A percentile compares a stretch with the other conserved stretches of the same genome.
phyloP scores from a whole-genome alignment of 2,329 filamentous ascomycete species.

The Myriangium duriaei region DNA sequence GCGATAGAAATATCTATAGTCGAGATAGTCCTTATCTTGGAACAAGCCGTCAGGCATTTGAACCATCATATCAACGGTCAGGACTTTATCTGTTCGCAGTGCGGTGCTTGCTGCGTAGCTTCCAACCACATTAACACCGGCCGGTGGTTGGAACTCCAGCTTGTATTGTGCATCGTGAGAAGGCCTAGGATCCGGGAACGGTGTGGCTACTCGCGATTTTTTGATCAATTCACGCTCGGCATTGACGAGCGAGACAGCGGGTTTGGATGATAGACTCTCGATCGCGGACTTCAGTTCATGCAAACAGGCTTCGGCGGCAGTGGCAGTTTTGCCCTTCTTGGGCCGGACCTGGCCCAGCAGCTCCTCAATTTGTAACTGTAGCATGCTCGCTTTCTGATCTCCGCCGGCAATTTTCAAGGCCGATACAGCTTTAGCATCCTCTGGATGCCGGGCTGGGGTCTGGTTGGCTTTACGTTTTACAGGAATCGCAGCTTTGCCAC shows the following conservation, averaged over 20 bases:
- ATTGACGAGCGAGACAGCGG: conserved; percentile 44
- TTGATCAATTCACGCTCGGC: conserved; percentile 57
- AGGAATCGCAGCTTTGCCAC: conserved; percentile 5
- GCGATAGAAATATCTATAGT: conserved; percentile 90
- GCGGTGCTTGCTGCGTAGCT: conserved; percentile 72
- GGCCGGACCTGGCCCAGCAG: conserved; percentile 45
- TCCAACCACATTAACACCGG: conserved; percentile 74
- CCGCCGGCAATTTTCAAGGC: conserved; percentile 36
- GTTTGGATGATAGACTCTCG: conserved; percentile 41
- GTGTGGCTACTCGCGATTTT: conserved; percentile 56
- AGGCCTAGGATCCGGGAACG: conserved; percentile 73
- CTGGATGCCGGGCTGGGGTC: too few species aligned
- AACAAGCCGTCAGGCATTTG: conserved; percentile 70
- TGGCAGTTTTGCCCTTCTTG: conserved; percentile 42
- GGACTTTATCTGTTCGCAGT: conserved; percentile 45
- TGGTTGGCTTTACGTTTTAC: conserved; percentile 5
- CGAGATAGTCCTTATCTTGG: conserved; percentile 88
- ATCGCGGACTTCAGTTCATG: conserved; percentile 44
- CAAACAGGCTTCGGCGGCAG: conserved; percentile 40
- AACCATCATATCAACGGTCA: conserved; percentile 69
- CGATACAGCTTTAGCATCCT: conserved; percentile 12
- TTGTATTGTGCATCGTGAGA: conserved; percentile 68
- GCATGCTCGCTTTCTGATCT: conserved; percentile 53
- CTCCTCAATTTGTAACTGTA: conserved; percentile 56
- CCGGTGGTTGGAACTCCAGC: conserved; percentile 62